Percentiles rank a stretch among this genome's conserved stretches.
phyloP scores from a whole-genome alignment of 331 rosid species.

The Malus hybrid region DNA sequence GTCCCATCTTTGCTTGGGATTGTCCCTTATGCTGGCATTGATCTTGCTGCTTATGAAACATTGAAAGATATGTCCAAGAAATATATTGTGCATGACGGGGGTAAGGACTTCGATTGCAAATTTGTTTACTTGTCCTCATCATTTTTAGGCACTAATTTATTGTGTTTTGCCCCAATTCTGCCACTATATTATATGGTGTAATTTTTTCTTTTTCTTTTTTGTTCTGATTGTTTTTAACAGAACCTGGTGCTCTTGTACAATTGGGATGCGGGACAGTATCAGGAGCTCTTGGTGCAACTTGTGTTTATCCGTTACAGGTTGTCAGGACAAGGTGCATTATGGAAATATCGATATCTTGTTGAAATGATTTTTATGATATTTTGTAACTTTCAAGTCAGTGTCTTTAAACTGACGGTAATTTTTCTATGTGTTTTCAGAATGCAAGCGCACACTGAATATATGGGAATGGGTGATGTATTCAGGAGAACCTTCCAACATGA shows the following conservation, averaged over 20 bases:
- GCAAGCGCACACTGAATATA: constrained; percentile 65
- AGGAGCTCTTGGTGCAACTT: constrained; percentile 87
- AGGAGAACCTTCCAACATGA: constrained; percentile 62
- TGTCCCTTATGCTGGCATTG: constrained; percentile 88
- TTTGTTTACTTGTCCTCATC: background rate
- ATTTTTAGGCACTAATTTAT: constrained; percentile 7
- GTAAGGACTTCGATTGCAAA: constrained; percentile 22
- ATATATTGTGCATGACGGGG: constrained; percentile 53
- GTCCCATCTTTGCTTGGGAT: constrained; percentile 84
- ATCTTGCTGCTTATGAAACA: constrained; percentile 79
- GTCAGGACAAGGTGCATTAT: constrained; percentile 64
- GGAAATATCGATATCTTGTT: constrained; percentile 13
- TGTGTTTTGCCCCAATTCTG: constrained; percentile 6
- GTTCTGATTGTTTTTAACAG: constrained; percentile 17
- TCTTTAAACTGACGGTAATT: constrained; percentile 8
- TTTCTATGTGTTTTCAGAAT: constrained; percentile 44
- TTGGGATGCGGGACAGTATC: constrained; percentile 86
- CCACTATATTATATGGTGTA: constrained; percentile 16
- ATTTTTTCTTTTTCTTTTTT: background rate
- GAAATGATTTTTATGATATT: background rate
- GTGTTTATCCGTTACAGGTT: constrained; percentile 86
- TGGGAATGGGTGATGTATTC: constrained; percentile 81
- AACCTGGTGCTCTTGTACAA: constrained; percentile 79
- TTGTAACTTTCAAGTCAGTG: background rate
- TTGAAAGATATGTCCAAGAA: constrained; percentile 74